Evolutionary conservation across 2,329 filamentous ascomycete species (phyloP).

Genomic region (Trichophyton rubrum): DNA sequence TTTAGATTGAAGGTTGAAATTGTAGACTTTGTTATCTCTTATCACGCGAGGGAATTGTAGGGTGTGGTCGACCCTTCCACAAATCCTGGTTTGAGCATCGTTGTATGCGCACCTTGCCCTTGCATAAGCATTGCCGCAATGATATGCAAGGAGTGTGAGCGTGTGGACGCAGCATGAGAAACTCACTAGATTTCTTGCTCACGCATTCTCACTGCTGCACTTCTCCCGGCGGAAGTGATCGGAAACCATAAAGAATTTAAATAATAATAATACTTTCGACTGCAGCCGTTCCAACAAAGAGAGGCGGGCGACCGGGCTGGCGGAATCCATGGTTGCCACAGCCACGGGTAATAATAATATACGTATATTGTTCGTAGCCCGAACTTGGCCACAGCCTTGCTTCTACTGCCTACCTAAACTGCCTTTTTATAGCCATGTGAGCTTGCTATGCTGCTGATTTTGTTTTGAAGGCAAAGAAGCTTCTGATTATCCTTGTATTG

Average conservation of each 20-base stretch:
- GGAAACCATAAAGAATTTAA: not conserved
- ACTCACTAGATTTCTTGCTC: not conserved
- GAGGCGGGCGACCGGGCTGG: not conserved
- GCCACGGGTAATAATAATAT: not conserved
- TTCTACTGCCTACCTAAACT: not conserved
- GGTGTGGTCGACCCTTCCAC: not conserved
- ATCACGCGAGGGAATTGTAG: not conserved
- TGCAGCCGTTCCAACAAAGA: not conserved
- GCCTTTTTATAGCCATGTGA: not conserved
- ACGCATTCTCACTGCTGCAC: not conserved
- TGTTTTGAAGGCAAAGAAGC: not conserved
- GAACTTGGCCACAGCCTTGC: not conserved
- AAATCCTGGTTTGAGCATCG: not conserved
- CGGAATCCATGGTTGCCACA: not conserved
- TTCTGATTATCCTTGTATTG: not conserved
- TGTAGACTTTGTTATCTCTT: not conserved
- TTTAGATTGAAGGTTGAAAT: not conserved
- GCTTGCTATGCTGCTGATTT: not conserved
- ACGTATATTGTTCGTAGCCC: not conserved
- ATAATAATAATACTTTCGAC: not conserved
- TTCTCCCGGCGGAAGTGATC: not conserved
- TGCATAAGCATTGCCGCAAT: not conserved
- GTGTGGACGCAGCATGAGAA: not conserved
- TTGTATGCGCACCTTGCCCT: not conserved
- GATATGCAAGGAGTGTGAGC: slow-evolving; percentile 1